phyloP scores from a whole-genome alignment of 176 grass and related monocot species.

The Metroxylon sagu region DNA sequence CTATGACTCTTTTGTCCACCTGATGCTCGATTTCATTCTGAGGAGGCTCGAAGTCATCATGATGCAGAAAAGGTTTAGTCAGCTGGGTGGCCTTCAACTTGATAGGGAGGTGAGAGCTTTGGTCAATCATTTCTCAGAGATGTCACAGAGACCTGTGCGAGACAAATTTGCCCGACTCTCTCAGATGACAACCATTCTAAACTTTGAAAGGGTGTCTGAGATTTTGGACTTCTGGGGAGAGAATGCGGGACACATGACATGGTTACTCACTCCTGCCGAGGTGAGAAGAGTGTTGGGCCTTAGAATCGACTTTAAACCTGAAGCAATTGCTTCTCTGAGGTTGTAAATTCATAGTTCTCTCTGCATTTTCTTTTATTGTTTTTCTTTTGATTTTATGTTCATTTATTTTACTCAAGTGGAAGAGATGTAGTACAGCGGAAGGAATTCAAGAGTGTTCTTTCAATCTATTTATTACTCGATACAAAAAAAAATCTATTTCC shows the following conservation, averaged over 20 bases:
- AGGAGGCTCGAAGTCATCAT: conserved; percentile 97
- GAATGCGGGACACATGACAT: conserved; percentile 89
- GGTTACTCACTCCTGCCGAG: conserved; percentile 86
- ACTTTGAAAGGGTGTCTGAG: conserved; percentile 84
- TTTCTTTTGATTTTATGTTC: too few relatives aligned
- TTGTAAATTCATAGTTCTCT: conserved; percentile 28
- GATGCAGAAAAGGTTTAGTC: conserved; percentile 96
- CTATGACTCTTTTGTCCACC: conserved; percentile 77
- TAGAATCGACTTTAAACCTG: conserved; percentile 77
- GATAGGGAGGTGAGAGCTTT: conserved; percentile 80
- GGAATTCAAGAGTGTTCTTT: too few relatives aligned
- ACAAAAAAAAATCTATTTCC: too few relatives aligned
- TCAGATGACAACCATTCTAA: conserved; percentile 86
- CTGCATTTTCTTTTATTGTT: too few relatives aligned
- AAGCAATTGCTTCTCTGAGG: conserved; percentile 84
- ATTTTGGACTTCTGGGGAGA: conserved; percentile 98
- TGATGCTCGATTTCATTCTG: conserved; percentile 83
- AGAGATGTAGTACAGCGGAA: too few relatives aligned
- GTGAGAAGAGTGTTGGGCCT: conserved; percentile 78
- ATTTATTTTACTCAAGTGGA: too few relatives aligned
- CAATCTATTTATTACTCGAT: too few relatives aligned
- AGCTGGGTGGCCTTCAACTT: conserved; percentile 81
- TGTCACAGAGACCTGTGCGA: conserved; percentile 73
- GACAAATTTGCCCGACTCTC: conserved; percentile 92
- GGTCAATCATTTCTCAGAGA: conserved; percentile 93